Conservation (phyloP, 169 alveolate species). For the Sarcocystis neurona region DNA sequence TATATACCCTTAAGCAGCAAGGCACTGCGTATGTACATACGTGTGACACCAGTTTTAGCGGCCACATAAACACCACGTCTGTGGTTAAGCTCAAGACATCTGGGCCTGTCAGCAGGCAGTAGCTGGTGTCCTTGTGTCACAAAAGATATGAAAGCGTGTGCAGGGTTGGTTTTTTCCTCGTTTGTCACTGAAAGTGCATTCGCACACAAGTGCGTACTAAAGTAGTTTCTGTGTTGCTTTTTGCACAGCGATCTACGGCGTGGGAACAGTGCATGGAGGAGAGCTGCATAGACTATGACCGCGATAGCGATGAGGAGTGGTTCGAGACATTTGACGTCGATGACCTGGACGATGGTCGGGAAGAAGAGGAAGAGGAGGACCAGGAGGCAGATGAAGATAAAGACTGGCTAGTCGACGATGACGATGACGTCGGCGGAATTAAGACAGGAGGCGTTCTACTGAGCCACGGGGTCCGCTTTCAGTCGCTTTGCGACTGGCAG, state of each 20-base stretch:
- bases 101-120: no score
- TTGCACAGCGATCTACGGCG: constrained; percentile 5
- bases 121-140: not conserved
- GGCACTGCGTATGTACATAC: no score
- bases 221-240: no score
- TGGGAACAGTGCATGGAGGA: constrained; percentile 54
- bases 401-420: constrained; percentile 59
- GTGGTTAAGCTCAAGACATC: no score
- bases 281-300: constrained; percentile 51
- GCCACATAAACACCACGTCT: no score
- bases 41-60: no score
- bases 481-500: constrained; percentile 35
- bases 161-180: not conserved
- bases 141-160: no score
- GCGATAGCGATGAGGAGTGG: constrained; percentile 62
- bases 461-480: constrained; percentile 20
- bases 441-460: not conserved
- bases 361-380: constrained; percentile 57
- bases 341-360: constrained; percentile 47
- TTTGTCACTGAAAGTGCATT: no score
- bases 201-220: no score
- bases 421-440: not conserved
- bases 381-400: constrained; percentile 29
- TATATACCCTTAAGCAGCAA: no score
- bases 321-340: constrained; percentile 52